A percentile compares a stretch with the other conserved stretches of the same genome.
These are phyloP conservation scores for Mucor saturninus DNA, from an alignment of 371 early-diverging fungal genomes.

Conservation along the genomic window DNA sequence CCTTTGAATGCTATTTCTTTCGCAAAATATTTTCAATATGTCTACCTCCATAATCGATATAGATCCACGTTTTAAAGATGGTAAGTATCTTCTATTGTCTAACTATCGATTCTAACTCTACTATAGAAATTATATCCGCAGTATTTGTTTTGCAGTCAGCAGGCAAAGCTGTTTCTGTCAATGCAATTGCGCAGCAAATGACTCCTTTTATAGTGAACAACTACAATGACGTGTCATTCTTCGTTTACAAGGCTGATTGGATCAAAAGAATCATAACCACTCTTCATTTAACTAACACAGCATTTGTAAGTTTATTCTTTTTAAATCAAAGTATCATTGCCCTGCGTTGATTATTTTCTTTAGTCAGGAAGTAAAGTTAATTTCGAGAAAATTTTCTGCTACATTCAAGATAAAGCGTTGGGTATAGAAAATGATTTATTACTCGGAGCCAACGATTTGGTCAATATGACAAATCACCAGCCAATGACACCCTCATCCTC, in stretches of 20 bases:
- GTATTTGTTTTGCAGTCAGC: background rate
- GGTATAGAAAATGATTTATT: background rate
- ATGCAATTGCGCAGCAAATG: constrained; percentile 8
- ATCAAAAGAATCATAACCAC: constrained; percentile 1
- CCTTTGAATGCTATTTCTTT: too few species aligned
- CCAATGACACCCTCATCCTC: too few species aligned
- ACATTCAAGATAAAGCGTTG: constrained; percentile 17
- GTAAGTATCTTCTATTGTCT: constrained; percentile 6
- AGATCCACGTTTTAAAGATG: constrained; percentile 11
- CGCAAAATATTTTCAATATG: too few species aligned
- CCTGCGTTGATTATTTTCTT: background rate
- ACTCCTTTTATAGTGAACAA: constrained; percentile 6
- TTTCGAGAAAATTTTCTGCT: constrained; percentile 17
- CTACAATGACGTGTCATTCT: constrained; percentile 9
- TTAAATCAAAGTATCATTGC: too few species aligned
- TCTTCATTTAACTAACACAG: background rate
- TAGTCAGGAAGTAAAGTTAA: constrained; percentile 15
- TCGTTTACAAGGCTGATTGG: constrained; percentile 8
- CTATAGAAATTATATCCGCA: constrained; percentile 7
- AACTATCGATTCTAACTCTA: constrained; percentile 8
- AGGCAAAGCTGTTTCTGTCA: constrained; percentile 4
- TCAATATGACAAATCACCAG: too few species aligned
- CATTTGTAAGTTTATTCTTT: background rate
- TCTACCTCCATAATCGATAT: too few species aligned
- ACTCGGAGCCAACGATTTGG: too few species aligned